Conservation (phyloP, 1,139 yeast genomes). For the Pichia sp. region DNA sequence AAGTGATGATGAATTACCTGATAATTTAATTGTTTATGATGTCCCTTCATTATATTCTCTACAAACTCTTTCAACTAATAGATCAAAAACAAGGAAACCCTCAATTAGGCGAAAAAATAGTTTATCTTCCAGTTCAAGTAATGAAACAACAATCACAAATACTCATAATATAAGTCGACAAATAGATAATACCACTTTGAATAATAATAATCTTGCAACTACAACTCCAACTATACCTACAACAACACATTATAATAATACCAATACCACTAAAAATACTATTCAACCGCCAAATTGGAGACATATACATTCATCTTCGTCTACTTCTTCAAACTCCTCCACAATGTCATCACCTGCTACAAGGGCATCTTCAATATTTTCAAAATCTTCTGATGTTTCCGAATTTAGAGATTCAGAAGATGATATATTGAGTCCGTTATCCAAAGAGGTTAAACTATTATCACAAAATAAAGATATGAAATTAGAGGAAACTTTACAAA, state of each 20-base stretch:
- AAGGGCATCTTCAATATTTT: slow-evolving; percentile 40
- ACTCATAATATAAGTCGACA: slow-evolving; percentile 13
- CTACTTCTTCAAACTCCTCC: slow-evolving; percentile 12
- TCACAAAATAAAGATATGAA: slow-evolving; percentile 36
- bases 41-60: slow-evolving; percentile 58
- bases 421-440: slow-evolving; percentile 24
- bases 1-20: slow-evolving; percentile 49
- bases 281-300: not conserved
- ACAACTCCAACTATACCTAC: not conserved
- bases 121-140: slow-evolving; percentile 9
- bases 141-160: slow-evolving; percentile 7
- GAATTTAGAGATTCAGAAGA: slow-evolving; percentile 25
- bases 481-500: slow-evolving; percentile 36
- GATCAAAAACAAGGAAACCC: slow-evolving; percentile 9
- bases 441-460: slow-evolving; percentile 46
- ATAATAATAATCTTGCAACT: not conserved
- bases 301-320: slow-evolving; percentile 1
- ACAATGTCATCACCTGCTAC: slow-evolving; percentile 32
- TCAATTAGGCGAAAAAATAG: slow-evolving; percentile 12
- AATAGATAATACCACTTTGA: slow-evolving; percentile 6
- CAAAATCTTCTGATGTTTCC: slow-evolving; percentile 25
- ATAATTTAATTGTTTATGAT: slow-evolving; percentile 48
- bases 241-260: not conserved
- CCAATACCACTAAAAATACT: not conserved
- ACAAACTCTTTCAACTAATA: slow-evolving; percentile 27